Evolutionary conservation across 2,329 filamentous ascomycete genomes (phyloP), one percentile per base, ranked within the genome.

Genomic region (Botrytis pseudocinerea): DNA sequence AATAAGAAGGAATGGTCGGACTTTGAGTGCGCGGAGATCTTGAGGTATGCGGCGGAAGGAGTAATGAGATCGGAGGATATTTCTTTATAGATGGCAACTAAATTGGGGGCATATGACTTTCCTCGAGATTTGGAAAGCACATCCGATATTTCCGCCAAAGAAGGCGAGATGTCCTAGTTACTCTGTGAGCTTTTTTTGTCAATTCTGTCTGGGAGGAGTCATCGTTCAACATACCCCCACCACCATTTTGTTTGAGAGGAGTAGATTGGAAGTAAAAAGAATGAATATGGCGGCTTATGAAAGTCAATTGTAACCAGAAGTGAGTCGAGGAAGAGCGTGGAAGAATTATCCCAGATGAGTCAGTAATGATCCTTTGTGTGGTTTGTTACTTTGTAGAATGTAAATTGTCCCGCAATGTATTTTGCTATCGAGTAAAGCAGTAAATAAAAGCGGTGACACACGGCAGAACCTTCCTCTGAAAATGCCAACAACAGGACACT

Each of bases 21-120:
- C 77, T 88, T 85, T 44, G 88, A 92, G 86, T 92, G 90, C 75
- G 90, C 88, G 51, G 93, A 91, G 78, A 98, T 87, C 84, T 98
- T 98, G 77, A 99, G 88, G 83, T 98, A 99, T 78, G 97, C 95
- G 75, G 93, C 89, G n/a, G 94, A 95, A 4, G 96, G 96, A 1
- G 95, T 99, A 82, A 98, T 88, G 77, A 98, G 91, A 83, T 98
- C 95, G 78, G 95, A 95, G 9, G 94, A 90, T 78, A 97, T 94
- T 76, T 95, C 93, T 40, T 92, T 91, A 83, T 91, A 94, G 60
- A 97, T 82, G 2, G 94, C 94, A 14, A 97, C 88, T 75, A 97
- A 88, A 79, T 96, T 97, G 5, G 92, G 80, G 73, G 89, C 84
- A 77, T 88, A 88, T 71, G 85, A 80, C 57, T 86, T 84, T 40